Evolutionary conservation across 352 stramenopile genomes (phyloP), one percentile per base, ranked within the genome.

Genomic region (Phytophthora europaea): DNA sequence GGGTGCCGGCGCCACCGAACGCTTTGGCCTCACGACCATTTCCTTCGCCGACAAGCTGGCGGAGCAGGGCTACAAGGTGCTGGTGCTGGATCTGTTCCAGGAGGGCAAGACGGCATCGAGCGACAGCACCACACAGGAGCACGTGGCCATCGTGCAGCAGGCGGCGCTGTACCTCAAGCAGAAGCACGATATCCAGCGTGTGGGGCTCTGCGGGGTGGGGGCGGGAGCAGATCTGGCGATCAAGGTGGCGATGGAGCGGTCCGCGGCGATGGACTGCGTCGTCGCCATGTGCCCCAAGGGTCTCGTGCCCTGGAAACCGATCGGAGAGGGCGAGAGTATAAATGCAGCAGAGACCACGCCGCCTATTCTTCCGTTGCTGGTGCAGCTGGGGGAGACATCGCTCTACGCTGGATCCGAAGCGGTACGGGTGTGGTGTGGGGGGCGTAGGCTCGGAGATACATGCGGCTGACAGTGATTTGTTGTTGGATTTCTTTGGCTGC

Each of bases 31-130:
- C 43, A 84, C 86, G 20, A 81, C 75, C 48, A 73, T 92, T 58
- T 88, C 87, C 5, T 97, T 96, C 68, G 90, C 90, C 5, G 90
- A 97, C 70, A 95, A 95, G 51, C 73, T 97, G 55, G 89, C 89
- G 4, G 90, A 97, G 63, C 90, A 97, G 68, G 88, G 89, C 58
- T 97, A 96, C 76, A 96, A 97, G 65, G 89, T 97, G 59, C 68
- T 96, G 50, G 87, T 94, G 57, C 62, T 94, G 59, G 79, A 89
- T 66, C 55, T 88, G 31, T 84, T 83, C 43, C 60, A 64, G n/a
- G 70, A 85, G 50, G 67, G 57, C 6, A 61, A 78, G 40, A 43
- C 58, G 9, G 28, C 20, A 20, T 20, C 20, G 8, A 52, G 45
- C 45, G 45, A 72, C 65, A 33, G 67, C 52, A 55, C 38, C 18